Base-by-base conservation (phyloP, 1,284 basidiomycete species). In the Microbotryum lychnidis-dioicae region DNA sequence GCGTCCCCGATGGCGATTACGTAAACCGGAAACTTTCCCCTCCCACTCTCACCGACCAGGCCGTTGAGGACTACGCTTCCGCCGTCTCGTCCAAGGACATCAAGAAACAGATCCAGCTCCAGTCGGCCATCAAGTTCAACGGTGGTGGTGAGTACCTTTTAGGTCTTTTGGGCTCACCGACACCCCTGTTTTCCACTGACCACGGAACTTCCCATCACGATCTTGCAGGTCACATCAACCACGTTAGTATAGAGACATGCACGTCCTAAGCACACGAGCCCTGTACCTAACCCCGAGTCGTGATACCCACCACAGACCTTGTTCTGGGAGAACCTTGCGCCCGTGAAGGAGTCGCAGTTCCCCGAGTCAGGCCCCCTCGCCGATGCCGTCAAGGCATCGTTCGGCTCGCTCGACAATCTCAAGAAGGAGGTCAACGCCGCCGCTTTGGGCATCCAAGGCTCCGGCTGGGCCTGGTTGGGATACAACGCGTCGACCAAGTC, bases 381-480 rank as follows among this genome's bases (percentile, higher is more conserved):
- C 78, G 77, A 83, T 57, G 87, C 89, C 54, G 84, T 98, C 75
- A 80, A 87, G 69, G 80, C 82, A 61, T 85, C 87, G 71, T 98
- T 93, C 76, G 92, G 91, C 58, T 85, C 85, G 16, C 77, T 97
- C 66, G 87, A 92, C 1, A 79, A 77, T 67, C 79, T 87, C 76
- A 85, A 83, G 75, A 86, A 87, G 66, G 82, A 82, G 69, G 83
- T 97, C 76, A 97, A 93, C 78, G 76, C 90, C 31, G 83, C 82
- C 69, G 93, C 94, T n/a, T 89, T 88, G 51, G 91, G 82, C 58
- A 87, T 99, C 69, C 94, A 99, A 78, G 96, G 94, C 52, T 92
- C 89, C 67, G 96, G 94, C 23, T 98, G 94, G 96, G 93, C 91
- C 56, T 97, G 94, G 94, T 82, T 97, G 63, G 87, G 86, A 65